Base-by-base conservation (phyloP, 176 grass and related monocot species). In the Eremochloa ophiuroides region DNA sequence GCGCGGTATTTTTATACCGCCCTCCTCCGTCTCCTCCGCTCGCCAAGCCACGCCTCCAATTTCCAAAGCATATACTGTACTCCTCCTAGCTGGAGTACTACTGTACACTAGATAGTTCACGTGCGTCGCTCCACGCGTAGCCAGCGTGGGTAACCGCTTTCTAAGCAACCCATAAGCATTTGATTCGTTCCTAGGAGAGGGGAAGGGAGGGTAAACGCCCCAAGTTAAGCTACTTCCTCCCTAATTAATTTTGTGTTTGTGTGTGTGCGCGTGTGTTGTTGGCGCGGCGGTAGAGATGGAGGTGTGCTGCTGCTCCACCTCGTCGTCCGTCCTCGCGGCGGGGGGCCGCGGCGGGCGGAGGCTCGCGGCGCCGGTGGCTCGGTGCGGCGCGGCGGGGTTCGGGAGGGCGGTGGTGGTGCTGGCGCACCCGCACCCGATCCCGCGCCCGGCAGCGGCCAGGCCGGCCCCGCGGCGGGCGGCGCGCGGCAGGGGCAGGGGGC, bases 291-390 rank as follows among this genome's bases (percentile, higher is more conserved):
- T 23, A 46, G 77, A 80, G 14, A 89, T 89, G 87, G 87, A 89
- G 77, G 82, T 85, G 35, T 89, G 77, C 87, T 77, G 82, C 82
- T 89, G 87, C 78, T 89, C 87, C 16, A 85, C 81, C 33, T 75
- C 82, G 16, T 68, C 86, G 9, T 64, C 87, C 20, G 22, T 77
- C 65, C 72, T 64, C 7, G 33, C 8, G 31, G 69, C 8, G 31
- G 69, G 6, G 18, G 37, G 17, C 28, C 84, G 23, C 55, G 48
- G 33, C 58, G 62, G 4, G 0, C 11, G 86, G 74, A 71, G 65
- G 65, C 12, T 80, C 13, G 75, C 29, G 13, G 81, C 48, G 29
- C 61, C 76, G 76, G 23, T 40, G 16, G 81, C 38, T 22, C 70
- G 70, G 53, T 70, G 76, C 76, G 76, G 70, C 33, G 69, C 38